These are phyloP conservation scores for Sordaria brevicollis DNA, from an alignment of 495 filamentous ascomycete species.

Conservation along the genomic window DNA sequence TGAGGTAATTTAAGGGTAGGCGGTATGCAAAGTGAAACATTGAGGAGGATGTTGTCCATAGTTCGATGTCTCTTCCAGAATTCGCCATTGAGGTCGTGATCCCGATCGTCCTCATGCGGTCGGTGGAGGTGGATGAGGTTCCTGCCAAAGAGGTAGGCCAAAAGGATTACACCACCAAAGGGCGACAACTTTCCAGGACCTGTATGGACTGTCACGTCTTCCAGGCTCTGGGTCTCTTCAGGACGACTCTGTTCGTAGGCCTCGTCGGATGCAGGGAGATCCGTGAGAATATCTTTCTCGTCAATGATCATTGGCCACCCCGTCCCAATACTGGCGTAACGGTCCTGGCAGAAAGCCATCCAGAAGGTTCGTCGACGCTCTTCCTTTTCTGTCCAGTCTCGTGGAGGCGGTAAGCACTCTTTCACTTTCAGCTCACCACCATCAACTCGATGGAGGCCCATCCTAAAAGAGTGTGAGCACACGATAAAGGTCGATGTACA, in stretches of 20 bases:
- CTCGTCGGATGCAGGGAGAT: conserved; percentile 76
- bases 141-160: conserved; percentile 85
- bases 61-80: conserved; percentile 92
- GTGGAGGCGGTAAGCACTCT: conserved; percentile 72
- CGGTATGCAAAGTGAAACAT: conserved; percentile 75
- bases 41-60: conserved; percentile 83
- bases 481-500: neutral
- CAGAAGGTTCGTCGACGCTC: conserved; percentile 89
- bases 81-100: conserved; percentile 82
- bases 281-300: conserved; percentile 82
- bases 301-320: conserved; percentile 95
- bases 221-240: conserved; percentile 55
- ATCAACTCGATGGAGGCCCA: conserved; percentile 84
- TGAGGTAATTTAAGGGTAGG: conserved; percentile 70
- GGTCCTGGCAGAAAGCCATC: conserved; percentile 82
- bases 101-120: conserved; percentile 69
- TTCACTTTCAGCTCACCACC: conserved; percentile 84
- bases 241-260: conserved; percentile 74
- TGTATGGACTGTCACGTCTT: conserved; percentile 60
- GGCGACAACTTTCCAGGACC: conserved; percentile 63
- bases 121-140: conserved; percentile 92
- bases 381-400: conserved; percentile 89
- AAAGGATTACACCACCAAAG: conserved; percentile 71
- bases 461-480: conserved; percentile 31
- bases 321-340: conserved; percentile 93